Evolutionary conservation across 2,329 filamentous ascomycete species (phyloP), one percentile per base, ranked within the genome.

Genomic region (Penicillium sclerotiorum): DNA sequence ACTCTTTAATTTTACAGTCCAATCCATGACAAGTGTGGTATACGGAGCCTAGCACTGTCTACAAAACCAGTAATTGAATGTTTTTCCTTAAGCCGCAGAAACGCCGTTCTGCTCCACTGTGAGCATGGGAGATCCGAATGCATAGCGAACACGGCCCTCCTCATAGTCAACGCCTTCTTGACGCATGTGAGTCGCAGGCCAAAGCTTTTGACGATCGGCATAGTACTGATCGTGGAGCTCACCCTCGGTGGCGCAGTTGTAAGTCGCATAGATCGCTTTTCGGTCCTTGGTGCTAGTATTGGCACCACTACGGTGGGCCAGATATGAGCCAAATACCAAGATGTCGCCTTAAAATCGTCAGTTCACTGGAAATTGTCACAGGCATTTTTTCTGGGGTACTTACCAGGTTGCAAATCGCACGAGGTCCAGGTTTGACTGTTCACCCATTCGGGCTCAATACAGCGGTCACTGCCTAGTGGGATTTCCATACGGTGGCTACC

Each of bases 181-280:
- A 2, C 69, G 60, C 57, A 72, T 64, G 47, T 76, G 73, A 9
- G 71, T 73, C 1, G 72, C 65, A 8, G 73, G 72, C 60, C 71
- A 76, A 13, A 72, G 62, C 50, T 69, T 69, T 25, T 64, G 58
- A 12, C 74, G 62, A 56, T 75, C 71, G 8, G 55, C 56, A 56
- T 75, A 77, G 56, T 76, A 77, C 41, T 66, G 60, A 49, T 71
- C 67, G 51, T 73, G 72, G n/a, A 76, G 55, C 51, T 74, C 66
- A 1, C 74, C 73, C 45, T 76, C 73, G 1, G 55, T 53, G 5
- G 61, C 61, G 40, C 63, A 67, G 48, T 75, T 73, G 53, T 75
- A 76, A 0, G 73, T 76, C 2, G 73, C 71, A 51, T 76, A 76
- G 20, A 76, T 64, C 7, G 72, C 73, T 35, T 65, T 64, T 1